Base-by-base conservation (phyloP, 352 stramenopile species). In the Phytophthora macrochlamydospora region DNA sequence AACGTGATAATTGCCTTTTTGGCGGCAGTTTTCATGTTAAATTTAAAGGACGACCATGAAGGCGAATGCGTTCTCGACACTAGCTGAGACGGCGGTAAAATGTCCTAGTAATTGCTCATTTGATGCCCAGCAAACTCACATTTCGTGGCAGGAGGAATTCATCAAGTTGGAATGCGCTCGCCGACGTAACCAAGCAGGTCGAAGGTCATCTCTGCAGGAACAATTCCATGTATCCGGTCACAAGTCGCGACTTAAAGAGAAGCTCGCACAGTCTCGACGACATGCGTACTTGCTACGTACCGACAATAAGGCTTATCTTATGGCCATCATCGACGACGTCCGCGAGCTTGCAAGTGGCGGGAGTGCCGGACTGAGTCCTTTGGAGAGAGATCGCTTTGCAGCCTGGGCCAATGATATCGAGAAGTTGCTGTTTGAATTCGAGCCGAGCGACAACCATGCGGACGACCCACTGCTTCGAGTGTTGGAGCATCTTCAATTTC, bases 121-220 rank as follows among this genome's bases (percentile, higher is more conserved):
- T 66, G n/a, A 55, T n/a, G 1, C 33, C 28, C 33, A 13, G 46
- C 13, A 29, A 13, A n/a, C 28, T 32, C n/a, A 5, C 68, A 7
- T 9, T 51, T 13, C 18, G 46, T 33, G 11, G n/a, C 37, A 91
- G 81, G 83, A 88, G 24, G 66, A 88, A 31, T 82, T 78, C 43
- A 79, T 89, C 49, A 78, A 85, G 40, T 62, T 88, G 32, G 80
- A 89, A 76, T 85, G 69, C 44, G 71, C 62, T 30, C 79, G 79
- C 1, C 69, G 81, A 13, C 81, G 81, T 51, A 87, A 88, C 40
- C 75, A 84, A 52, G 48, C 51, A 46, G 64, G 51, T 55, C 79
- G 76, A 0, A 70, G 79, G 13, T 73, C 72, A 9, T 86, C 76
- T 31, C 65, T 89, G 14, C 62, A 71, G 31, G 76, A 84, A 11